Evolutionary conservation across 371 early-diverging fungal species (phyloP), one percentile per base, ranked within the genome.

Genomic region (Cokeromyces recurvatus): DNA sequence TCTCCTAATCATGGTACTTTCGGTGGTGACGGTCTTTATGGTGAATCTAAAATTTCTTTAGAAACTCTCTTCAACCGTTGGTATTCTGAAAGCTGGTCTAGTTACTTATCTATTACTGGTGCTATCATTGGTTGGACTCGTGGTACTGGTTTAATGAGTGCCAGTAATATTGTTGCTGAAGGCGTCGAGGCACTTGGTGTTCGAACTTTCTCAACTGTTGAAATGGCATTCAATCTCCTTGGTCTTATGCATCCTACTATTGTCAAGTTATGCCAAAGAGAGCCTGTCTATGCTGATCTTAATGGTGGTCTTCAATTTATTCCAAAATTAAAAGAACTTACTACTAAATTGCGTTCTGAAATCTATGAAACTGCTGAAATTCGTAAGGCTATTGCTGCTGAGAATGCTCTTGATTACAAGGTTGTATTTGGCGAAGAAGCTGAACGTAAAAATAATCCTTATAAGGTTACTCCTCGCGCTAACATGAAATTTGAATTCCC

Each of bases 111-210:
- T 31, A 85, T 97, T 35, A 76, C 92, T 38, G 96, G 96, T 55
- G 92, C 94, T 36, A 90, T 91, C 34, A 97, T 97, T 62, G 97
- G 97, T 19, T 97, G 97, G 96, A 97, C 97, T 29, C 87, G 96
- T 59, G 95, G 97, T 54, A 97, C 97, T 37, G 95, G 95, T 39
- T 77, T 95, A 61, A 95, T 95, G 96, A 79, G 80, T 39, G 80
- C 81, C 43, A 95, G 94, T 78, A 94, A 95, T 74, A 80, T 91
- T 43, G 85, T 94, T 40, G 90, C 95, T 27, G 89, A 92, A 62
- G 91, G 91, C 43, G 81, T 97, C 32, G 97, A 97, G 66, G 77
- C 81, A 46, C 74, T 85, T 29, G 96, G 95, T 47, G 89, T 92
- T 21, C 85, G 95, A 54, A 97, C 97, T 31, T 97, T 95, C 85